Evolutionary conservation across 2,329 filamentous ascomycete species (phyloP).

Genomic region (Sporothrix schenckii): DNA sequence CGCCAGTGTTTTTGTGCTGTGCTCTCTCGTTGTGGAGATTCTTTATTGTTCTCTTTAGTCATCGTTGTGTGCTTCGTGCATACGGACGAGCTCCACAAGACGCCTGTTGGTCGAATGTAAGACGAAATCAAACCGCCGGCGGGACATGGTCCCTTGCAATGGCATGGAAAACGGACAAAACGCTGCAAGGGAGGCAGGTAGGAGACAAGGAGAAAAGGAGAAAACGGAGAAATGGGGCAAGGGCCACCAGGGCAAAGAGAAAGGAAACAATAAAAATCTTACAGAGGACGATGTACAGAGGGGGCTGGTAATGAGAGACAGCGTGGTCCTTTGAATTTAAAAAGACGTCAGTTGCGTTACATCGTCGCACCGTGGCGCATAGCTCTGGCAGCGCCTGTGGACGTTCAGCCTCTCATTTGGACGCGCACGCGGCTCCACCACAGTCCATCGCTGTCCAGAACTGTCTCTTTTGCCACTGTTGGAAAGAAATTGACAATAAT

Average conservation of each 20-base stretch:
- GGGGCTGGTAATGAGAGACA: neutral
- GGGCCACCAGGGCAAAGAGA: neutral
- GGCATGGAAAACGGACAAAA: neutral
- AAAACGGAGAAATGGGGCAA: neutral
- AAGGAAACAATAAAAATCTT: neutral
- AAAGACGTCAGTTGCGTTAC: slow-evolving; percentile 9
- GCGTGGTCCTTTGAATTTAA: slow-evolving; percentile 18
- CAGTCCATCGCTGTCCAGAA: slow-evolving; percentile 1
- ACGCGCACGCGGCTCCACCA: too few species aligned
- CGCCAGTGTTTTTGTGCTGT: neutral
- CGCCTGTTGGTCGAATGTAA: slow-evolving; percentile 4
- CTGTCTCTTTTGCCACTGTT: neutral
- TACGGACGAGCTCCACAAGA: slow-evolving; percentile 1
- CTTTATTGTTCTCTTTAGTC: too few species aligned
- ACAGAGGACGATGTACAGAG: neutral
- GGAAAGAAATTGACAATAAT: neutral
- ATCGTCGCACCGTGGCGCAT: slow-evolving; percentile 17
- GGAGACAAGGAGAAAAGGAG: neutral
- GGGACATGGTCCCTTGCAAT: neutral
- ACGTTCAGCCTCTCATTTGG: neutral
- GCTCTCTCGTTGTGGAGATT: neutral
- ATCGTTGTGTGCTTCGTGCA: too few species aligned
- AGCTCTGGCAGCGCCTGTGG: neutral
- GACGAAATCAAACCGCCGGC: slow-evolving; percentile 23
- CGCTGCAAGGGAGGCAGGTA: slow-evolving; percentile 4